phyloP scores from a whole-genome alignment of 768 basidiomycete genomes.

The Suillus americanus region DNA sequence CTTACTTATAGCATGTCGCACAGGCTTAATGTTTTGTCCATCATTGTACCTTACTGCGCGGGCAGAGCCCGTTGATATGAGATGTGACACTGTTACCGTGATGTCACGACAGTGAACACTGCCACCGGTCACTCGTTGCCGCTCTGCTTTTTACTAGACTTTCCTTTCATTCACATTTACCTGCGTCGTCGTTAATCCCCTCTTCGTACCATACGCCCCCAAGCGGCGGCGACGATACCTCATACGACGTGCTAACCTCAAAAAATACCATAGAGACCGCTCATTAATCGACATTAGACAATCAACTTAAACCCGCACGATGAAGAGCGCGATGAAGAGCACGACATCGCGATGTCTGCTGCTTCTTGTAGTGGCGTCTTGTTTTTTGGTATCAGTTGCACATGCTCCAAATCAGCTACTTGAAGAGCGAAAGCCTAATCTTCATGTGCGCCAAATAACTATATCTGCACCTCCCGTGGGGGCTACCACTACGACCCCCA shows the following conservation, averaged over 20 bases:
- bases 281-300: slow-evolving; percentile 15
- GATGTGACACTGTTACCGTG: slow-evolving; percentile 15
- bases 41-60: background rate
- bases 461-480: slow-evolving; percentile 2
- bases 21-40: background rate
- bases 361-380: slow-evolving; percentile 27
- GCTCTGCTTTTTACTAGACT: slow-evolving; percentile 11
- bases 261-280: slow-evolving; percentile 24
- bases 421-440: slow-evolving; percentile 7
- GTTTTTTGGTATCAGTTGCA: slow-evolving; percentile 26
- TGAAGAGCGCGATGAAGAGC: slow-evolving; percentile 23
- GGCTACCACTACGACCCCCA: slow-evolving; percentile 2
- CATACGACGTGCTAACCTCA: slow-evolving; percentile 19
- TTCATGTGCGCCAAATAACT: slow-evolving; percentile 16
- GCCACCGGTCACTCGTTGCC: slow-evolving; percentile 14
- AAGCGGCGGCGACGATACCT: slow-evolving; percentile 9
- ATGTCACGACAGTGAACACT: slow-evolving; percentile 23
- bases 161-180: slow-evolving; percentile 7
- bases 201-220: background rate
- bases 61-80: background rate
- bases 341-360: slow-evolving; percentile 20
- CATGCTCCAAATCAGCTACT: slow-evolving; percentile 24
- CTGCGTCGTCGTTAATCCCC: slow-evolving; percentile 2
- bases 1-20: background rate
- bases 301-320: slow-evolving; percentile 5